These are phyloP conservation scores for Begonia masoniana DNA, from an alignment of 306 rosid species.

Conservation along the genomic window DNA sequence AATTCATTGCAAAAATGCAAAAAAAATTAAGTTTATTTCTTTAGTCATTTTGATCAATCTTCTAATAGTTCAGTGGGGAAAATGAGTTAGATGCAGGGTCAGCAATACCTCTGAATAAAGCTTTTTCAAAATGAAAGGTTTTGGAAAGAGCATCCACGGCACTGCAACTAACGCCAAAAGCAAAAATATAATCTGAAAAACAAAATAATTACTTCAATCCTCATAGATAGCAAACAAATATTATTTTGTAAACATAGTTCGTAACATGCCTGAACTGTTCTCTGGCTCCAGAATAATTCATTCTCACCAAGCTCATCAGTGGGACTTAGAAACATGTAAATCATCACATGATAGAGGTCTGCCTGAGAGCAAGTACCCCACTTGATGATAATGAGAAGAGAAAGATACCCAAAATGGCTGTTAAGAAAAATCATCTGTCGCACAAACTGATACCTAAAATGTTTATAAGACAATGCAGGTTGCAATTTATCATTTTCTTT, in stretches of 20 bases:
- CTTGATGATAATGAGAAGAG: constrained; percentile 86
- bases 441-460: constrained; percentile 88
- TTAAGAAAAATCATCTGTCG: constrained; percentile 93
- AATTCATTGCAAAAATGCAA: no score
- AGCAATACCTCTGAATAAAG: constrained; percentile 64
- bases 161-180: constrained; percentile 84
- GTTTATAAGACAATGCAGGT: constrained; percentile 15
- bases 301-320: constrained; percentile 86
- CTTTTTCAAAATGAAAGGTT: constrained; percentile 89
- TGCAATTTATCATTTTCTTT: constrained; percentile 9
- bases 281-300: constrained; percentile 96
- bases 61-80: no score
- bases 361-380: constrained; percentile 99
- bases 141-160: constrained; percentile 99
- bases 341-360: constrained; percentile 99
- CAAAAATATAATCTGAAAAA: constrained; percentile 73
- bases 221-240: constrained; percentile 6
- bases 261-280: constrained; percentile 78
- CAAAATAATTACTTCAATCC: not conserved
- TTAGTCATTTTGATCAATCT: no score
- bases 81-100: no score
- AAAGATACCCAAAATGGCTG: constrained; percentile 96
- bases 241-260: constrained; percentile 6
- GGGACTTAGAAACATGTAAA: constrained; percentile 98
- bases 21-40: no score